Percentiles rank a stretch among this genome's conserved stretches.
Conservation (phyloP, 345 rosid species). For the Corymbia maculata region DNA sequence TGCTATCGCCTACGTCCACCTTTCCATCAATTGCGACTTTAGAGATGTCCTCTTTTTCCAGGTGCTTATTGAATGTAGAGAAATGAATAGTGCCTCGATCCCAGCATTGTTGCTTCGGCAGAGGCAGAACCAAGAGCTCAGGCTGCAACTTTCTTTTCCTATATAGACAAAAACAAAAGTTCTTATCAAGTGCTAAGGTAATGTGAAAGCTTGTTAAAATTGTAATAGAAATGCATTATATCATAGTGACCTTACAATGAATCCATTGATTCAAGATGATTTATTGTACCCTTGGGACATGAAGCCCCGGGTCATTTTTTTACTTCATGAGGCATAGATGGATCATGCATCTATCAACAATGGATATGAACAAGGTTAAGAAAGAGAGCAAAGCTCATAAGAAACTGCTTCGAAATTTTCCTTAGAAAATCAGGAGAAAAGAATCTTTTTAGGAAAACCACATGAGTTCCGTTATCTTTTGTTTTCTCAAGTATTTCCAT, state of each 20-base stretch:
- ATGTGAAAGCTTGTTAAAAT: not conserved
- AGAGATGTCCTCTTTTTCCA: not conserved
- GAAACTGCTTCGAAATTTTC: not conserved
- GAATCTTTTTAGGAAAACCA: not conserved
- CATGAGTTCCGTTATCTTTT: not conserved
- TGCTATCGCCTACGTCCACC: not conserved
- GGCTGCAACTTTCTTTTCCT: slow-evolving; percentile 51
- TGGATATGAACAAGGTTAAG: not conserved
- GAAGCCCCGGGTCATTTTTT: not conserved
- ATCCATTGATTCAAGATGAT: not conserved
- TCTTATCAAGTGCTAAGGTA: not conserved
- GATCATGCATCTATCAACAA: not conserved
- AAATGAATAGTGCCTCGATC: slow-evolving; percentile 9
- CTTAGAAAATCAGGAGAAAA: not conserved
- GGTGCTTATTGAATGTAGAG: not conserved
- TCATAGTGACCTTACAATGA: not conserved
- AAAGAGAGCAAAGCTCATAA: not conserved
- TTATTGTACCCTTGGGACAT: not conserved
- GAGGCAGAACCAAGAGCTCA: slow-evolving; percentile 35
- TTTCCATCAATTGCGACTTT: not conserved
- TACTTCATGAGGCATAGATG: not conserved
- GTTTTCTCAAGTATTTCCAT: not conserved
- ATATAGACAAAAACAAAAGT: not conserved
- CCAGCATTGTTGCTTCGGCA: slow-evolving; percentile 42
- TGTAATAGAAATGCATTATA: not conserved